Percentiles rank a stretch among this genome's conserved stretches.
Conservation (phyloP, 306 rosid genomes). For the Quercus cerris region DNA sequence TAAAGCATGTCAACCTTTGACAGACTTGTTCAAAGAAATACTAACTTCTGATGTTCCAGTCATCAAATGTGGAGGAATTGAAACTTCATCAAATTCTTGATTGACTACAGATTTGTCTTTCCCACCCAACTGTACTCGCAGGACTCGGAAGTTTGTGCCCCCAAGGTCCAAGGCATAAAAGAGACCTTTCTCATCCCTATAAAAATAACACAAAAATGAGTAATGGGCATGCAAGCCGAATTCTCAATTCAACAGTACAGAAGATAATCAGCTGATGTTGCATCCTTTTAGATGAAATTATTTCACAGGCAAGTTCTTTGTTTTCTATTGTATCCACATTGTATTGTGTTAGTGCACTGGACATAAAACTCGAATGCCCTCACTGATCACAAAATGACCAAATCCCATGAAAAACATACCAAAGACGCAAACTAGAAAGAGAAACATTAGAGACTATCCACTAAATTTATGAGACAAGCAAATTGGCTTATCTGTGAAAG, state of each 20-base stretch:
- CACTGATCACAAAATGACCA: not conserved
- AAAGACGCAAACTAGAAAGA: not conserved
- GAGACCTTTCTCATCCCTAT: conserved; percentile 82
- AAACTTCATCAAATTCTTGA: conserved; percentile 70
- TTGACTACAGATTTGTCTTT: conserved; percentile 52
- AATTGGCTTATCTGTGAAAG: not conserved
- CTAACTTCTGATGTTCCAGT: conserved; percentile 76
- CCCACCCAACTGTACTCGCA: conserved; percentile 91
- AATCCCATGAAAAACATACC: not conserved
- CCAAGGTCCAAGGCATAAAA: conserved; percentile 97
- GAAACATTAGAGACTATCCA: not conserved
- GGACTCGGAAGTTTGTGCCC: conserved; percentile 90
- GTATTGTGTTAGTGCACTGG: no score
- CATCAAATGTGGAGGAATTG: conserved; percentile 96
- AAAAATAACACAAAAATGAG: conserved; percentile 17
- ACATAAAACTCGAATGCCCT: not conserved
- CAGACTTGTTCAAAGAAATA: conserved; percentile 28
- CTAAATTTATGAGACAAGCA: not conserved
- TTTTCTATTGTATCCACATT: not conserved
- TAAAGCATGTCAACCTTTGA: conserved; percentile 3
- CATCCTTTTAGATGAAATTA: not conserved
- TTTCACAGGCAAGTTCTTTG: not conserved
- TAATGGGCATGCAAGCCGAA: not conserved
- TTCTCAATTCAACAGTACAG: not conserved
- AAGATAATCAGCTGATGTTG: not conserved